phyloP scores from a whole-genome alignment of 768 basidiomycete species.

The Mrakia gelida region DNA sequence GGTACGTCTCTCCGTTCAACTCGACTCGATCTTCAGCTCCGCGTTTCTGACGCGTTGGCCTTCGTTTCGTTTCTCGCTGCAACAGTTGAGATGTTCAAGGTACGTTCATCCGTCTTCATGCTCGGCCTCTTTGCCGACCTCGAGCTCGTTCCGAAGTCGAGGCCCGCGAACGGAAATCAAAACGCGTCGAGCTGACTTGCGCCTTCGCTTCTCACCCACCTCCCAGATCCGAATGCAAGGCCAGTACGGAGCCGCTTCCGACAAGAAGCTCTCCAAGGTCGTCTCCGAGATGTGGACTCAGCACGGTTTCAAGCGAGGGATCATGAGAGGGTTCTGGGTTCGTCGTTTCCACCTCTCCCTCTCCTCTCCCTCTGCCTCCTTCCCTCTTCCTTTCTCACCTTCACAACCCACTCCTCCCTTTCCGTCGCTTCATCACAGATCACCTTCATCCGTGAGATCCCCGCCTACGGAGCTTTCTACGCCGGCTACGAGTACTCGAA shows the following conservation, averaged over 20 bases:
- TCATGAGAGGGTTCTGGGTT: slow-evolving; percentile 98
- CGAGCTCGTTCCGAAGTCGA: too few relatives aligned
- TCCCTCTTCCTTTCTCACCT: neutral
- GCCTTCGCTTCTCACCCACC: neutral
- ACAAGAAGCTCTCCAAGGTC: slow-evolving; percentile 70
- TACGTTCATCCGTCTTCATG: neutral
- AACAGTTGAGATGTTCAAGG: slow-evolving; percentile 91
- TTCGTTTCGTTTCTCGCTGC: too few relatives aligned
- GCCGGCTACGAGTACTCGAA: slow-evolving; percentile 85
- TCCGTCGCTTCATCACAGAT: slow-evolving; percentile 51
- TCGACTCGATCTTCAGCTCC: too few relatives aligned
- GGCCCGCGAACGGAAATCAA: too few relatives aligned
- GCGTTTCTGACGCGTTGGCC: too few relatives aligned
- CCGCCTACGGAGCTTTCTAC: slow-evolving; percentile 43
- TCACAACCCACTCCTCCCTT: neutral
- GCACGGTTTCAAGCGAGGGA: slow-evolving; percentile 78
- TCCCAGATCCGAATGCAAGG: slow-evolving; percentile 81
- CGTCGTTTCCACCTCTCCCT: neutral
- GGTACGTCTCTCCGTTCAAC: slow-evolving; percentile 46
- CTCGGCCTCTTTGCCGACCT: neutral
- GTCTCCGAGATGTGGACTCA: slow-evolving; percentile 77
- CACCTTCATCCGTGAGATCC: slow-evolving; percentile 87
- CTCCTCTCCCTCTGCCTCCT: neutral
- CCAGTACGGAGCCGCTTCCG: slow-evolving; percentile 61
- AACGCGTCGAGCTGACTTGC: neutral